These are phyloP conservation scores for Penicillium canescens DNA, from an alignment of 495 filamentous ascomycete species.

Conservation along the genomic window DNA sequence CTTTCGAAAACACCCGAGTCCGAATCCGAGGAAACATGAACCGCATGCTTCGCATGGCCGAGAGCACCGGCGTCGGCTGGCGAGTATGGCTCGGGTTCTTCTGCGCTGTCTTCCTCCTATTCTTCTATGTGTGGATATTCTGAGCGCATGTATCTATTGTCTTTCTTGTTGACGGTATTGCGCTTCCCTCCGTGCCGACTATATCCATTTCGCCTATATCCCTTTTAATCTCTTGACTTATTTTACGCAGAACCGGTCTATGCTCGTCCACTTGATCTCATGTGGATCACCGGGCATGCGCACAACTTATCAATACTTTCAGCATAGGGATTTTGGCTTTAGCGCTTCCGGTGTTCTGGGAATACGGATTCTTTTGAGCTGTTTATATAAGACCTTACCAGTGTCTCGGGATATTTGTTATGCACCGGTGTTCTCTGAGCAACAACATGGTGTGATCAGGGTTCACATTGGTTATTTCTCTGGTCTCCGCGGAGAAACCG, in stretches of 20 bases:
- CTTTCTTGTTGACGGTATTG: background rate
- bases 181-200: background rate
- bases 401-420: background rate
- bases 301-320: background rate
- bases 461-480: too few species aligned
- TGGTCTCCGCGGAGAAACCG: background rate
- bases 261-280: background rate
- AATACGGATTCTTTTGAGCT: background rate
- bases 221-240: slow-evolving; percentile 3
- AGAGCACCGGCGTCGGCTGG: slow-evolving; percentile 91
- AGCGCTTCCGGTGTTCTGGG: slow-evolving; percentile 6
- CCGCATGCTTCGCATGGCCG: slow-evolving; percentile 93
- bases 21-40: slow-evolving; percentile 91
- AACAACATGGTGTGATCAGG: too few species aligned
- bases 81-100: slow-evolving; percentile 91
- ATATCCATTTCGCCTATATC: background rate
- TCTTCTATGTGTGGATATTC: slow-evolving; percentile 88
- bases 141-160: slow-evolving; percentile 16
- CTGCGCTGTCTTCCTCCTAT: slow-evolving; percentile 71
- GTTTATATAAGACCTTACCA: background rate
- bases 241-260: background rate
- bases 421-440: background rate
- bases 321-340: slow-evolving; percentile 1
- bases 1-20: slow-evolving; percentile 81
- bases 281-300: background rate